Percentiles rank a stretch among this genome's conserved stretches.
phyloP scores from a whole-genome alignment of 805 yeast genomes.

The Sugiyamaella qingdaonensis region DNA sequence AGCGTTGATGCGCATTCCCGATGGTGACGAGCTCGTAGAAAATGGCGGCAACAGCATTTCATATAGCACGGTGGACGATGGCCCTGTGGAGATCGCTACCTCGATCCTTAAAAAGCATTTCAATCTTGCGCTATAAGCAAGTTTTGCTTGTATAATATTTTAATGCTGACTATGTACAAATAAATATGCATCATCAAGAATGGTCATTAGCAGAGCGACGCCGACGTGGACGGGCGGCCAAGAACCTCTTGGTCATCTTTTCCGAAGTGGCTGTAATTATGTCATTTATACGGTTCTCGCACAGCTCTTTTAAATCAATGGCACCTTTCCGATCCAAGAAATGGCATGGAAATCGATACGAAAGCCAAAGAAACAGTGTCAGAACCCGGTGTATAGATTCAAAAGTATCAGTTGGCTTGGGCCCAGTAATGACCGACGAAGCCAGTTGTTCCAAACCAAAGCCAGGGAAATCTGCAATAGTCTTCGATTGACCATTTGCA shows the following conservation, averaged over 20 bases:
- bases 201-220: background rate
- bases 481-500: constrained; percentile 48
- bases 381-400: constrained; percentile 69
- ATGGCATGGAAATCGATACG: constrained; percentile 78
- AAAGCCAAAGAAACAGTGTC: constrained; percentile 75
- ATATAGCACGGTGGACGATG: background rate
- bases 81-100: background rate
- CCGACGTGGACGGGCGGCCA: background rate
- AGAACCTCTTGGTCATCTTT: background rate
- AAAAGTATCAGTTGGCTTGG: constrained; percentile 28
- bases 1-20: constrained; percentile 68
- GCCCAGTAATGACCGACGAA: background rate
- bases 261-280: constrained; percentile 2
- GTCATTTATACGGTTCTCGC: constrained; percentile 56
- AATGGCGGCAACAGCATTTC: constrained; percentile 9
- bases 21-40: constrained; percentile 12
- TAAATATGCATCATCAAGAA: background rate
- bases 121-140: background rate
- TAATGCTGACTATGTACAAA: background rate
- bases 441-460: constrained; percentile 16
- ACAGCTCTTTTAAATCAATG: constrained; percentile 57
- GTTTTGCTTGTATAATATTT: background rate
- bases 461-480: constrained; percentile 49
- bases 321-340: constrained; percentile 78
- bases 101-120: background rate